Evolutionary conservation across 805 yeast genomes (phyloP).

Genomic region (Cephaloascus albidus): DNA sequence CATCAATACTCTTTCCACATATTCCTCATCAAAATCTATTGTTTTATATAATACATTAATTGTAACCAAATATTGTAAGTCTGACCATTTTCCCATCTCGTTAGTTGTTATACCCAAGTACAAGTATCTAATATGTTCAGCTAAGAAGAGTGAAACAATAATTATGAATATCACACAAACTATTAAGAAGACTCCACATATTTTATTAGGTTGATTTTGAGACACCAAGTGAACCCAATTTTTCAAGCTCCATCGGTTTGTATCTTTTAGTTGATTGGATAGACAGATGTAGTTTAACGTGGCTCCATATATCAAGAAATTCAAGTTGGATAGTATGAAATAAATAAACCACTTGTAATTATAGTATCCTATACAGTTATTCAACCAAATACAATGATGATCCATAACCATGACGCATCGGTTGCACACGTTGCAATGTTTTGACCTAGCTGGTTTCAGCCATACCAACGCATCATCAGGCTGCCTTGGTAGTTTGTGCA

Average conservation of each 20-base stretch:
- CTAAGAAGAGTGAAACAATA: slow-evolving; percentile 16
- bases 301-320: slow-evolving; percentile 21
- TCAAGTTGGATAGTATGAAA: slow-evolving; percentile 40
- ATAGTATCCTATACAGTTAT: slow-evolving; percentile 50
- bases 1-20: slow-evolving; percentile 14
- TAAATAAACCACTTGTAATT: slow-evolving; percentile 54
- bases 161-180: slow-evolving; percentile 18
- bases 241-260: too few species aligned
- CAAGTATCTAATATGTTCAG: slow-evolving; percentile 23
- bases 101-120: slow-evolving; percentile 36
- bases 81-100: slow-evolving; percentile 33
- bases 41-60: slow-evolving; percentile 11
- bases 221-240: slow-evolving; percentile 10
- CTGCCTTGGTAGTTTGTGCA: too few species aligned
- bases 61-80: slow-evolving; percentile 20
- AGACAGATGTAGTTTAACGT: slow-evolving; percentile 12
- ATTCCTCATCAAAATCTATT: slow-evolving; percentile 5
- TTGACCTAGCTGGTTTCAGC: slow-evolving; percentile 57
- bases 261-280: slow-evolving; percentile 2
- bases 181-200: slow-evolving; percentile 20
- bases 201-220: slow-evolving; percentile 10
- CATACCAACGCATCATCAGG: slow-evolving; percentile 6
- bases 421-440: slow-evolving; percentile 47
- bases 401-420: slow-evolving; percentile 39
- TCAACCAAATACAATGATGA: slow-evolving; percentile 59